Base-by-base conservation (phyloP, 257 asterid genomes). In the Sherardia arvensis region DNA sequence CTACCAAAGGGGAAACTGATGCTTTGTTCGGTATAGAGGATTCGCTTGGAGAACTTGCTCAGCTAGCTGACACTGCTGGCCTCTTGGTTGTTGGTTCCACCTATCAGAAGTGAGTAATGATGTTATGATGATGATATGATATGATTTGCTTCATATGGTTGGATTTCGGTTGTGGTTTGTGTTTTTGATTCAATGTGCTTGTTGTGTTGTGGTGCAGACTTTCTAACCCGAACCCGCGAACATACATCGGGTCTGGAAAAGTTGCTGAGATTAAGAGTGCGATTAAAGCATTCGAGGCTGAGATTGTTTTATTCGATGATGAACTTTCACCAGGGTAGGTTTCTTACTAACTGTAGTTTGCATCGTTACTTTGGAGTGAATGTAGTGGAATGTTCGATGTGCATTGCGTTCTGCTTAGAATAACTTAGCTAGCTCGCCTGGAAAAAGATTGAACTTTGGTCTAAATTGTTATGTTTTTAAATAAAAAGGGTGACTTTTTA, bases 21-120 rank as follows among this genome's bases (percentile, higher is more conserved):
- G 88, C 74, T 75, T 69, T 88, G 20, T 93, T 90, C 68, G 76
- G 80, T 26, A 83, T 83, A 60, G 99, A 93, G 80, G 97, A 93
- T 21, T 93, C 99, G 23, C 94, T 93, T 22, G 77, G 73, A 51
- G 99, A 93, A 80, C 81, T 93, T 67, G 84, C 82, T 55, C 99
- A 93, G 82, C 84, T 93, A 51, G 99, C 99, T 72, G 99, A 93
- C 45, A 93, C 97, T 25, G 99, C 99, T 76, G 99, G 99, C 64
- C 80, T 93, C 53, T 67, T 34, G 53, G 91, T 89, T 77, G 95
- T 86, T 77, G 99, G 88, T 71, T 89, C 99, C 58, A 93, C 97
- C 28, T 73, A 77, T 78, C 97, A 93, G 70, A 93, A 84, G 99
- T 89, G 71, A 73, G 94, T 71, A 15, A 32, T 21, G n/a, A 53